Evolutionary conservation across 2,329 filamentous ascomycete genomes (phyloP), one percentile per base, ranked within the genome.

Genomic region (Cercospora canescens): DNA sequence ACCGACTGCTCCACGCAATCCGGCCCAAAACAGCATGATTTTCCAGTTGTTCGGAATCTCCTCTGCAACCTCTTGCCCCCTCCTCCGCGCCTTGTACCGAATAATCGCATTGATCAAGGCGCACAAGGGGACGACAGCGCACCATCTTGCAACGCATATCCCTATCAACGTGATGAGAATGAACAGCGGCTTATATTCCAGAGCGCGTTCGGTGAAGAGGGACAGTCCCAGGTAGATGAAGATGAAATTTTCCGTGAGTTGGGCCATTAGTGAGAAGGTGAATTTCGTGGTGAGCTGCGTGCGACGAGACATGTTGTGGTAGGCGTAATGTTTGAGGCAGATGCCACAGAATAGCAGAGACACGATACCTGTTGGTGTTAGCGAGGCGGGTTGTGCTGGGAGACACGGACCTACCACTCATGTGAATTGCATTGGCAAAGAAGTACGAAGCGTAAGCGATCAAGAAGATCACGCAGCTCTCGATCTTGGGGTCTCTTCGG

Each of bases 11-110:
- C 95, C 95, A 69, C 95, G 92, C 32, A 99, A 85, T 28, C 95
- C 95, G 16, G 95, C 95, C 95, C 95, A 99, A 81, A 96, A 99
- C n/a, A 99, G 87, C 95, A 99, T 98, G n/a, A 91, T 93, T 79
- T 98, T 95, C 79, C 98, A 97, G 72, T 92, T 93, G 76, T 93
- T 96, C 0, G 95, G 95, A 37, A 99, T 82, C 78, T 98, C 95
- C 70, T 98, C 94, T 16, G 88, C 87, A 5, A 90, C 87, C 52
- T 96, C 91, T 64, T 84, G 85, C 26, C 93, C 93, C 62, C 89
- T 87, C 57, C 92, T 88, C 58, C 88, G 86, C 16, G 94, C 92
- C 55, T 93, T 88, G 77, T 97, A 97, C 65, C 91, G 88, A 72
- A 96, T 93, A 75, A 97, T 91, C 86, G 91, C 94, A 79, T 99